Evolutionary conservation across 2,329 filamentous ascomycete genomes (phyloP).

Genomic region (Cladosporium sphaerospermum): DNA sequence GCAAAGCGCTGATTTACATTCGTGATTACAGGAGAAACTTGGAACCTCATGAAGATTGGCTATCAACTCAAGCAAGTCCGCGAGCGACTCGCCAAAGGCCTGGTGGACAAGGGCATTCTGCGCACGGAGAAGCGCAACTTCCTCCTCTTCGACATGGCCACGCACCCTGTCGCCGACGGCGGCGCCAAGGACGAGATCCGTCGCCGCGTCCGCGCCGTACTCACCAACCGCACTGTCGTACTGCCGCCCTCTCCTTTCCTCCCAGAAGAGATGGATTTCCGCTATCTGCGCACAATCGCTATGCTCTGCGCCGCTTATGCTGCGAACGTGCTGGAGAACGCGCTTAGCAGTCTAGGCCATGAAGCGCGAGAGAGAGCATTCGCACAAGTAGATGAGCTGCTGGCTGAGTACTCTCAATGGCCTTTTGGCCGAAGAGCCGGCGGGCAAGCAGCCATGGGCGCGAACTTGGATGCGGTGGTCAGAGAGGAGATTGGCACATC

Average conservation of each 20-base stretch:
- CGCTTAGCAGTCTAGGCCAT: conserved; percentile 86
- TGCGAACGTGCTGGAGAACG: conserved; percentile 96
- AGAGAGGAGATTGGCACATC: conserved; percentile 76
- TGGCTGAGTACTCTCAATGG: conserved; percentile 96
- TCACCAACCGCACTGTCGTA: conserved; percentile 90
- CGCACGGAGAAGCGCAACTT: conserved; percentile 99
- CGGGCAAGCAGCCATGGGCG: conserved; percentile 76
- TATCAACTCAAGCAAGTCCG: conserved; percentile 99
- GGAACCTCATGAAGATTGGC: conserved; percentile 99
- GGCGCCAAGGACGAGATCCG: conserved; percentile 97
- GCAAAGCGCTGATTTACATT: background rate
- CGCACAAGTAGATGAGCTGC: conserved; percentile 89
- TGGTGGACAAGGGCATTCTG: conserved; percentile 97
- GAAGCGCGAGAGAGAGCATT: conserved; percentile 92
- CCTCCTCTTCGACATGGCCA: conserved; percentile 99
- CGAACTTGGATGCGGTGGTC: conserved; percentile 83
- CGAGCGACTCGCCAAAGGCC: conserved; percentile 90
- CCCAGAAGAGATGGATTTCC: conserved; percentile 89
- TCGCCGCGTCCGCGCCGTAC: conserved; percentile 81
- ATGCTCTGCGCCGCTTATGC: conserved; percentile 99
- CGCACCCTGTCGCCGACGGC: conserved; percentile 91
- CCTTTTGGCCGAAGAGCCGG: conserved; percentile 78
- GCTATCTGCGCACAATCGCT: conserved; percentile 81
- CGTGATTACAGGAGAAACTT: conserved; percentile 72
- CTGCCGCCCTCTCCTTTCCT: conserved; percentile 81